phyloP scores from a whole-genome alignment of 805 yeast species.

The Candida manassasensis region DNA sequence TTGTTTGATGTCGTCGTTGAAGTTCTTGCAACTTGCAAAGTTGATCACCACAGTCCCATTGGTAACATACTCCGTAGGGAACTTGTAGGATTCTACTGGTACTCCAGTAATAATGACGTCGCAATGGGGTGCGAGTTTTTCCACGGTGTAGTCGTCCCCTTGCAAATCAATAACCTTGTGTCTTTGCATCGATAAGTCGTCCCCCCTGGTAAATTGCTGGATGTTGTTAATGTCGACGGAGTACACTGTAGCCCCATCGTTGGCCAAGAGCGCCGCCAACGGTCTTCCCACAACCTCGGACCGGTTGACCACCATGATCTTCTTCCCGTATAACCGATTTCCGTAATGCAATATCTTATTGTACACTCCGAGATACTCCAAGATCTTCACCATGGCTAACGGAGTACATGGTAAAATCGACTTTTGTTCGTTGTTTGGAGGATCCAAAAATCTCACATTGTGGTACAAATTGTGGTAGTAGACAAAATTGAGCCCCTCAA shows the following conservation, averaged over 20 bases:
- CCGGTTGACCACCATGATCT: slow-evolving; percentile 84
- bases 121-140: slow-evolving; percentile 64
- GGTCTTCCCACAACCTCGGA: slow-evolving; percentile 98
- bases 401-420: slow-evolving; percentile 96
- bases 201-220: slow-evolving; percentile 92
- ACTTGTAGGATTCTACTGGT: slow-evolving; percentile 77
- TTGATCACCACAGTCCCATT: slow-evolving; percentile 90
- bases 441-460: slow-evolving; percentile 79
- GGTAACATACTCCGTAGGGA: slow-evolving; percentile 73
- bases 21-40: slow-evolving; percentile 86
- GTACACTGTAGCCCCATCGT: slow-evolving; percentile 95
- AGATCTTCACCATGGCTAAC: slow-evolving; percentile 85
- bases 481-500: slow-evolving; percentile 88
- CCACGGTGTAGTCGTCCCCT: slow-evolving; percentile 48
- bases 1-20: slow-evolving; percentile 73
- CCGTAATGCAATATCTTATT: slow-evolving; percentile 81
- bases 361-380: slow-evolving; percentile 87
- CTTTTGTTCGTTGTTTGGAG: slow-evolving; percentile 59
- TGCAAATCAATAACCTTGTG: slow-evolving; percentile 66
- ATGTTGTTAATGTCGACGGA: slow-evolving; percentile 85
- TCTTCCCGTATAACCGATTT: slow-evolving; percentile 88
- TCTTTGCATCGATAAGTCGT: slow-evolving; percentile 72
- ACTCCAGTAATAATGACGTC: slow-evolving; percentile 97
- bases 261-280: slow-evolving; percentile 89
- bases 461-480: slow-evolving; percentile 95